Percentiles rank a stretch among this genome's conserved stretches.
phyloP scores from a whole-genome alignment of 768 basidiomycete genomes.

The Tulasnella sp. region DNA sequence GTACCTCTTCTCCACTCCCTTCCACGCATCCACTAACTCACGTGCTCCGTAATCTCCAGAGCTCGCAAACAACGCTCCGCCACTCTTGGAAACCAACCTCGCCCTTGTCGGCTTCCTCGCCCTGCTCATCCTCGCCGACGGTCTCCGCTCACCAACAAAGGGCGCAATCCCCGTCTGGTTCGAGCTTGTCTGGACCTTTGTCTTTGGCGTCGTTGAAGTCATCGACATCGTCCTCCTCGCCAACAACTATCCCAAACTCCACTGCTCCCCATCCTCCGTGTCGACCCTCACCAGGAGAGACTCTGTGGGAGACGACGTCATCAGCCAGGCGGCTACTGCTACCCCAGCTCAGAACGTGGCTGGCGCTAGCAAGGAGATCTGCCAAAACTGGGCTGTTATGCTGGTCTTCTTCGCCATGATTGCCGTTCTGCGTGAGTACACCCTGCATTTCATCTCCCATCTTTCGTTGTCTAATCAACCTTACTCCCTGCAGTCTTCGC shows the following conservation, averaged over 20 bases:
- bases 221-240: conserved; percentile 18
- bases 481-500: not conserved
- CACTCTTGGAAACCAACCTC: conserved; percentile 15
- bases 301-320: not conserved
- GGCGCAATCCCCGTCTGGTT: conserved; percentile 29
- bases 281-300: not conserved
- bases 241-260: conserved; percentile 12
- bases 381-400: conserved; percentile 27
- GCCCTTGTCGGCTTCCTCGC: conserved; percentile 30
- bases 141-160: conserved; percentile 30
- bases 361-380: conserved; percentile 11
- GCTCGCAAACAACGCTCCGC: not conserved
- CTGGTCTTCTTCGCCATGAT: conserved; percentile 17
- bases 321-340: not conserved
- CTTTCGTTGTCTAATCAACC: not conserved
- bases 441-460: not conserved
- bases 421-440: conserved; percentile 17
- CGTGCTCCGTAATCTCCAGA: not conserved
- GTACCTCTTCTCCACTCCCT: not conserved
- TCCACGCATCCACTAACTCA: not conserved
- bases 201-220: conserved; percentile 27
- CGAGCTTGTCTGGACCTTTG: conserved; percentile 30
- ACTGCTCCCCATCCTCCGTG: conserved; percentile 4
- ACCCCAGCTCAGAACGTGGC: not conserved
- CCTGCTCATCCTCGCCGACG: conserved; percentile 27